Base-by-base conservation (phyloP, 2,329 filamentous ascomycete species). In the Talaromyces albobiverticillius region DNA sequence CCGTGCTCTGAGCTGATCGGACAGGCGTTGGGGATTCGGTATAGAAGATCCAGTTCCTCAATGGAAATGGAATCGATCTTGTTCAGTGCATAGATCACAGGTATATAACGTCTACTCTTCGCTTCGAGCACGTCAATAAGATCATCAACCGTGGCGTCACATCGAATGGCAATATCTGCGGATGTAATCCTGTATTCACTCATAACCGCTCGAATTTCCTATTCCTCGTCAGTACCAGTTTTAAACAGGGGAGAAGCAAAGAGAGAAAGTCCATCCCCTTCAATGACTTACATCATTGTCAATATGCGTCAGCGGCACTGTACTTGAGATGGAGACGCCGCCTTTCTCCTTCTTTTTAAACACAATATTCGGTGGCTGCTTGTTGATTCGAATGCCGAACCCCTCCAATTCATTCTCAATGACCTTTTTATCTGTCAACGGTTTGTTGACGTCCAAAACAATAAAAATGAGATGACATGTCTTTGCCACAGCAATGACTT, bases 281-380 rank as follows among this genome's bases (percentile, higher is more conserved):
- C 10, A 10, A 10, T 29, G 26, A 59, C 72, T 64, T 64, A 79
- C 78, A 67, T 95, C 94, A 62, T 91, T 82, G 71, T 94, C 89
- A 67, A 99, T 96, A 74, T 99, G 90, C 22, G 88, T 88, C 62
- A 99, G 79, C 4, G 92, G 90, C 42, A 94, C 87, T 2, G 94
- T 99, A 74, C 85, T 94, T n/a, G 92, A 96, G 68, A 99, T 94
- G 67, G 89, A 92, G 68, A 99, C 85, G 32, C 94, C 94, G 63
- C 94, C 94, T 77, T 97, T 97, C 75, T 99, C 94, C 80, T 99
- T 99, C 81, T 99, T 99, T 77, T 87, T 95, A 80, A 96, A 96
- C n/a, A 94, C 89, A 67, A 99, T 99, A 71, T 99, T 99, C 38
- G 94, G 94, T 23, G 94, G 94, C 64, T 85, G 78, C 79, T 97